phyloP scores from a whole-genome alignment of 2,329 filamentous ascomycete species.

The Kalaharituber pfeilii region DNA sequence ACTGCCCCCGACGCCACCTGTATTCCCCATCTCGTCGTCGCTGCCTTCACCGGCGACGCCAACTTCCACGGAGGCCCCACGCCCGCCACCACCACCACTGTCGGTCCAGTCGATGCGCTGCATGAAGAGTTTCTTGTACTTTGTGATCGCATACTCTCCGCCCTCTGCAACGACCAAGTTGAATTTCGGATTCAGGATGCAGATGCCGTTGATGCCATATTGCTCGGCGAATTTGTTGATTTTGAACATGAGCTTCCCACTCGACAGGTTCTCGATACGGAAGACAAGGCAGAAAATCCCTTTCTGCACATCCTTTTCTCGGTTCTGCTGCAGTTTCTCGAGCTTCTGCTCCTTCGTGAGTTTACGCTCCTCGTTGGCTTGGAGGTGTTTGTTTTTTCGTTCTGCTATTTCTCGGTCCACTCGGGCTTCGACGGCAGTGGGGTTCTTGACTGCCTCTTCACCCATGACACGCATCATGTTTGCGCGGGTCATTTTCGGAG shows the following conservation, averaged over 20 bases:
- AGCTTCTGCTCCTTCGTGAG: slow-evolving; percentile 73
- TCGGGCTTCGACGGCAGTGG: slow-evolving; percentile 85
- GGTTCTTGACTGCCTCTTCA: slow-evolving; percentile 84
- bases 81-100: slow-evolving; percentile 34
- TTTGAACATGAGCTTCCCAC: slow-evolving; percentile 85
- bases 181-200: slow-evolving; percentile 75
- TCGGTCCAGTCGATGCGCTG: slow-evolving; percentile 92
- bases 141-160: slow-evolving; percentile 61
- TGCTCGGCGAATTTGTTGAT: slow-evolving; percentile 87
- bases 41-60: slow-evolving; percentile 35
- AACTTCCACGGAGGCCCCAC: slow-evolving; percentile 44
- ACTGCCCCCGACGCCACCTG: neutral
- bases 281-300: slow-evolving; percentile 78
- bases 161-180: slow-evolving; percentile 86
- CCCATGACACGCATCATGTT: slow-evolving; percentile 96
- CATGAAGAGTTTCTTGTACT: slow-evolving; percentile 84
- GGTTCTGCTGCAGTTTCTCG: slow-evolving; percentile 66
- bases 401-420: slow-evolving; percentile 88
- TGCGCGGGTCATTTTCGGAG: slow-evolving; percentile 90
- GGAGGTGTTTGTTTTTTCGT: slow-evolving; percentile 59
- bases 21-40: slow-evolving; percentile 10
- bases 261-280: slow-evolving; percentile 73
- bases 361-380: slow-evolving; percentile 66
- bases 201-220: slow-evolving; percentile 69
- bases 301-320: slow-evolving; percentile 72